Evolutionary conservation across 495 filamentous ascomycete genomes (phyloP).

Genomic region (Penicillium samsonianum): DNA sequence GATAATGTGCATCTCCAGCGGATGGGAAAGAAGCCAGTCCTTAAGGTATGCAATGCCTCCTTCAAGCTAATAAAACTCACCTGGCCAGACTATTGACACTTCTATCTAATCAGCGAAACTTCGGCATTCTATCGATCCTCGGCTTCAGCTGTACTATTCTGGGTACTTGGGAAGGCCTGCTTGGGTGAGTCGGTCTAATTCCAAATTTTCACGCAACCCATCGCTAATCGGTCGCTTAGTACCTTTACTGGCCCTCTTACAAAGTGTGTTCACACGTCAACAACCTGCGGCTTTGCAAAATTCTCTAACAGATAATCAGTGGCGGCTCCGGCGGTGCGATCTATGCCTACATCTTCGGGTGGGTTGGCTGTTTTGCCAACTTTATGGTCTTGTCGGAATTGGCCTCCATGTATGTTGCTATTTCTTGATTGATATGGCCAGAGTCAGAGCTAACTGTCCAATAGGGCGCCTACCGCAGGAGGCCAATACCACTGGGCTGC

Average conservation of each 20-base stretch:
- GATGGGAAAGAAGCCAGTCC: slow-evolving; percentile 45
- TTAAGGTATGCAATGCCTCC: slow-evolving; percentile 32
- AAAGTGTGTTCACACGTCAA: slow-evolving; percentile 19
- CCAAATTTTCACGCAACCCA: slow-evolving; percentile 3
- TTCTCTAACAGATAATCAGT: slow-evolving; percentile 21
- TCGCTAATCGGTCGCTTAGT: slow-evolving; percentile 12
- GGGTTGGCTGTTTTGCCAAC: slow-evolving; percentile 46
- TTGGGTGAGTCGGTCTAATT: slow-evolving; percentile 25
- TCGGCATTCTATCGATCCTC: slow-evolving; percentile 39
- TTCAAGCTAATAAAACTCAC: not conserved
- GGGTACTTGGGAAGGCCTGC: slow-evolving; percentile 40
- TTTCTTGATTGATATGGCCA: not conserved
- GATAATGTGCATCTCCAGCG: slow-evolving; percentile 39
- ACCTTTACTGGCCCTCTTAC: slow-evolving; percentile 24
- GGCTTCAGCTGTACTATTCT: slow-evolving; percentile 41
- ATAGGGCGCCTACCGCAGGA: slow-evolving; percentile 39
- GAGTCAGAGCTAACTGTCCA: not conserved
- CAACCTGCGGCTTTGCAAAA: not conserved
- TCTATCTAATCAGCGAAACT: slow-evolving; percentile 23
- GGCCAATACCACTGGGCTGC: slow-evolving; percentile 51
- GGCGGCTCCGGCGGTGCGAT: slow-evolving; percentile 53
- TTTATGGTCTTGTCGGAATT: slow-evolving; percentile 46
- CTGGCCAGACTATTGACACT: slow-evolving; percentile 9
- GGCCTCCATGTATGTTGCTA: slow-evolving; percentile 42
- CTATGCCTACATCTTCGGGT: slow-evolving; percentile 52